These are phyloP conservation scores for Solanum peruvianum DNA, from an alignment of 257 asterid species.

Conservation along the genomic window DNA sequence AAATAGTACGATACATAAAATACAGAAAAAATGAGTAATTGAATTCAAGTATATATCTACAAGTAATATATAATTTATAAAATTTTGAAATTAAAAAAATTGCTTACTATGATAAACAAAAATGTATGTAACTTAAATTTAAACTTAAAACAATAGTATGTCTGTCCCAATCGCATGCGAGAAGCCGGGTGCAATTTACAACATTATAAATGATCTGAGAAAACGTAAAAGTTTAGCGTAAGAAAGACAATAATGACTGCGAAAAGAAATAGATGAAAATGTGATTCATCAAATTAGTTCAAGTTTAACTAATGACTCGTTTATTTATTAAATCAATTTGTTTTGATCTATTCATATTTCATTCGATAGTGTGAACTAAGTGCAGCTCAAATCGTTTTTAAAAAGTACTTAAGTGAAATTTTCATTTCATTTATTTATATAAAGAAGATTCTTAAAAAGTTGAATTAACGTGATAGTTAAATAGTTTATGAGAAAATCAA, in stretches of 20 bases:
- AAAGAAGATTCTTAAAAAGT: neutral
- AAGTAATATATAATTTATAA: neutral
- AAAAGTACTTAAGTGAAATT: neutral
- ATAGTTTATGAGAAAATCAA: neutral
- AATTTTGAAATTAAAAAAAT: too few species aligned
- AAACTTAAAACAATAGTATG: neutral
- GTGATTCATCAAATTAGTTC: too few species aligned
- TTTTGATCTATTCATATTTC: neutral
- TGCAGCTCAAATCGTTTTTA: neutral
- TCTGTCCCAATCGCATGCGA: neutral
- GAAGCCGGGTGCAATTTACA: neutral
- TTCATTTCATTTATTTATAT: neutral
- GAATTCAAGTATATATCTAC: neutral
- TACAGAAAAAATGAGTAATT: neutral
- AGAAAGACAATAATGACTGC: neutral
- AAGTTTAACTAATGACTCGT: neutral
- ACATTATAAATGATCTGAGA: neutral
- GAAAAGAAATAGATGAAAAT: neutral
- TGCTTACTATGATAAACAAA: neutral
- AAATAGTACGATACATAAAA: neutral
- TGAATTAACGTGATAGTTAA: neutral
- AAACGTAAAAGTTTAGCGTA: neutral
- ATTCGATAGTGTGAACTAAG: neutral
- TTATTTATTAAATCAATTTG: neutral
- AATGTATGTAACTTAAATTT: neutral